Evolutionary conservation across 441 rosid genomes (phyloP).

Genomic region (Cnidoscolus chayamansa): DNA sequence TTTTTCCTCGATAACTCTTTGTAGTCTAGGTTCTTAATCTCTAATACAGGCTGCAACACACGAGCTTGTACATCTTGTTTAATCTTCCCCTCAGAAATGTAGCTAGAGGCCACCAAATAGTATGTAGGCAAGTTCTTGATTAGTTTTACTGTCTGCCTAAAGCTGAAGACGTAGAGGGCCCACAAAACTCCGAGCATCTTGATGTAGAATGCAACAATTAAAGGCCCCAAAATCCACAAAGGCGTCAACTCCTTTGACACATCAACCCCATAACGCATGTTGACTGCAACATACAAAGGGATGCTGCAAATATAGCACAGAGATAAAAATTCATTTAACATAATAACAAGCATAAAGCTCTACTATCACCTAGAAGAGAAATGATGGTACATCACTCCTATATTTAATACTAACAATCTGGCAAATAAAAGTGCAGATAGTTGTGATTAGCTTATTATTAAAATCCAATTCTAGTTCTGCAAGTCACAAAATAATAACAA

Average conservation of each 20-base stretch:
- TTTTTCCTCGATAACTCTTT: constrained; percentile 52
- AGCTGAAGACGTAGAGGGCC: constrained; percentile 71
- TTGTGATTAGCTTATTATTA: constrained; percentile 8
- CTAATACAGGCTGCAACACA: constrained; percentile 53
- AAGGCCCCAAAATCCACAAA: constrained; percentile 77
- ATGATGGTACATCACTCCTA: neutral
- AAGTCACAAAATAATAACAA: neutral
- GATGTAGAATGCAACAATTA: constrained; percentile 58
- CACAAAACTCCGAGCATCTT: constrained; percentile 67
- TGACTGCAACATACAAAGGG: constrained; percentile 66
- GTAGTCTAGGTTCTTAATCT: constrained; percentile 60
- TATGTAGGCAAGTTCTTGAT: constrained; percentile 57
- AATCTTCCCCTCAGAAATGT: constrained; percentile 60
- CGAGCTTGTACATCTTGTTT: constrained; percentile 45
- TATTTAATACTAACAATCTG: neutral
- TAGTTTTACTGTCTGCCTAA: constrained; percentile 56
- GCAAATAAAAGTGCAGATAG: neutral
- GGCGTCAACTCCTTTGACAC: constrained; percentile 81
- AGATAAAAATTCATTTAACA: neutral
- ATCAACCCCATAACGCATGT: constrained; percentile 54
- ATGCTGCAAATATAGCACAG: constrained; percentile 46
- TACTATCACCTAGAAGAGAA: neutral
- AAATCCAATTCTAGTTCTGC: neutral
- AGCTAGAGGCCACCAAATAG: constrained; percentile 49
- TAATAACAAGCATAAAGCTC: neutral